Evolutionary conservation across 352 stramenopile species (phyloP).

Genomic region (Phytophthora uliginosa): DNA sequence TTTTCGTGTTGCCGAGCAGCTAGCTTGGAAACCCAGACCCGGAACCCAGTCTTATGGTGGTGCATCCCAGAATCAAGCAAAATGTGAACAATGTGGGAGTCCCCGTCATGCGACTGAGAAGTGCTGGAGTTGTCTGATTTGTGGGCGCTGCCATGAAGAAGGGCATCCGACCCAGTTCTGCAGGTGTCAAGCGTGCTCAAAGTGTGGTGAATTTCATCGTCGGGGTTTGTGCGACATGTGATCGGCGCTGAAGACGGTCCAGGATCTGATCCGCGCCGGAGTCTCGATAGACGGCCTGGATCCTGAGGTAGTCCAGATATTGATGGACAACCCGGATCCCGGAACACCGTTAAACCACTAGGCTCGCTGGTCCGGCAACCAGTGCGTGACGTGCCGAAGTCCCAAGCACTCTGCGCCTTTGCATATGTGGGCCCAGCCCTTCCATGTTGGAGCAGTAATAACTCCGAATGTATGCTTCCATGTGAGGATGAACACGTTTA

Average conservation of each 20-base stretch:
- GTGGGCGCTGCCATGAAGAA: slow-evolving; percentile 12
- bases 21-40: neutral
- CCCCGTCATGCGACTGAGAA: neutral
- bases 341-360: slow-evolving; percentile 22
- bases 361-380: slow-evolving; percentile 12
- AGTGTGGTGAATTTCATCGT: slow-evolving; percentile 7
- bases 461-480: neutral
- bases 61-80: neutral
- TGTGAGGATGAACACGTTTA: slow-evolving; percentile 4
- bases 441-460: neutral
- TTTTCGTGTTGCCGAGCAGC: neutral
- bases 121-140: neutral
- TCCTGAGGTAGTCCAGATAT: neutral
- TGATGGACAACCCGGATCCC: neutral
- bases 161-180: slow-evolving; percentile 10
- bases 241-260: neutral
- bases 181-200: neutral
- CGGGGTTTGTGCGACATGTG: slow-evolving; percentile 8
- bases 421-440: slow-evolving; percentile 18
- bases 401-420: slow-evolving; percentile 6
- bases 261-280: neutral
- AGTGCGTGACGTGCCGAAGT: slow-evolving; percentile 23
- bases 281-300: neutral
- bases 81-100: neutral
- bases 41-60: neutral